Conservation (phyloP, 768 basidiomycete species). For the Suillus decipiens region DNA sequence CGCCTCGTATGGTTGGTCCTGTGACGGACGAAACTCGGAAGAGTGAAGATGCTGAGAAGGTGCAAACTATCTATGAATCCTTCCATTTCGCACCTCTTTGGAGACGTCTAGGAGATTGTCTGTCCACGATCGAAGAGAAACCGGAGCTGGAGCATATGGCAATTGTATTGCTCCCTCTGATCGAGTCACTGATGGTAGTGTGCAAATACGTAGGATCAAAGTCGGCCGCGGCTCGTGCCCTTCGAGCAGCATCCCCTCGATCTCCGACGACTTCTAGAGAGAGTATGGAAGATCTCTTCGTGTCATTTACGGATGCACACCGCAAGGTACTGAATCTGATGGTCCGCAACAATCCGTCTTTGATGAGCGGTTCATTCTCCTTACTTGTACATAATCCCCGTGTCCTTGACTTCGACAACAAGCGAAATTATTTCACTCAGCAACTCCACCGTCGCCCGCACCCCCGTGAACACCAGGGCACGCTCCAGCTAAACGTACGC, state of each 20-base stretch:
- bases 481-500: constrained; percentile 87
- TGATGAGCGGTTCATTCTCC: constrained; percentile 98
- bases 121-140: constrained; percentile 79
- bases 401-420: constrained; percentile 99
- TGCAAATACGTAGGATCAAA: constrained; percentile 91
- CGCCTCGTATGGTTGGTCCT: constrained; percentile 51
- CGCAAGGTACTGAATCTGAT: constrained; percentile 94
- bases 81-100: constrained; percentile 91
- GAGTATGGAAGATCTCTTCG: constrained; percentile 88
- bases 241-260: constrained; percentile 68
- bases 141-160: constrained; percentile 85
- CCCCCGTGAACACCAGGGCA: constrained; percentile 76
- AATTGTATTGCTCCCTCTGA: constrained; percentile 89
- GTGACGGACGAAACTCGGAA: constrained; percentile 38
- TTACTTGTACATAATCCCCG: constrained; percentile 93
- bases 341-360: constrained; percentile 96
- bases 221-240: constrained; percentile 46
- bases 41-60: constrained; percentile 71
- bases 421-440: constrained; percentile 93
- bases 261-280: constrained; percentile 71
- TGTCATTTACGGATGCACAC: constrained; percentile 91
- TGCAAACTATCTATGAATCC: constrained; percentile 85
- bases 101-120: constrained; percentile 87
- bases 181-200: constrained; percentile 97
- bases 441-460: constrained; percentile 85